Percentiles rank a stretch among this genome's conserved stretches.
Evolutionary conservation across 2,329 filamentous ascomycete genomes (phyloP).

Genomic region (Monilinia laxa): DNA sequence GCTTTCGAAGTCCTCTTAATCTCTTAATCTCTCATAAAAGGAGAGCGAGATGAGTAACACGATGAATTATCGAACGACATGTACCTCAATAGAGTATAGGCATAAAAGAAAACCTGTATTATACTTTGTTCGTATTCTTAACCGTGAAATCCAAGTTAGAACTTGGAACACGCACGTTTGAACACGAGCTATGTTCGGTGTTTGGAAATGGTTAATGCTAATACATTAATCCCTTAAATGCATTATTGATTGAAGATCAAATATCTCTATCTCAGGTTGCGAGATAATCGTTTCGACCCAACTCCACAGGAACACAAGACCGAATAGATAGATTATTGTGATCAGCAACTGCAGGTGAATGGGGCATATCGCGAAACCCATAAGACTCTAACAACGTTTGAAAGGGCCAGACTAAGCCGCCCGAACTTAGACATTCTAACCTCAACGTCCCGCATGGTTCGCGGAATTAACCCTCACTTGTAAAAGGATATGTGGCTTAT

Average conservation of each 20-base stretch:
- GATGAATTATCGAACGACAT: conserved; percentile 10
- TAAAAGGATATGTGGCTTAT: no score
- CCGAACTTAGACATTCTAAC: background rate
- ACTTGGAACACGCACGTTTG: no score
- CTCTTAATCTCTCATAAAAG: conserved; percentile 20
- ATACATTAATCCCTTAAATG: no score
- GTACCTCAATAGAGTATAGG: background rate
- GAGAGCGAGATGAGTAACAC: conserved; percentile 11
- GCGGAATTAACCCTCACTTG: background rate
- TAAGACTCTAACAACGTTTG: conserved; percentile 10
- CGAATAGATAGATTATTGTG: conserved; percentile 14
- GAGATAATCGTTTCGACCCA: conserved; percentile 15
- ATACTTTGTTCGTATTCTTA: conserved; percentile 4
- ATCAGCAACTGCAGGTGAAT: conserved; percentile 5
- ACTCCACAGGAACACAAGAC: conserved; percentile 6
- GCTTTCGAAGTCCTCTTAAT: conserved; percentile 20
- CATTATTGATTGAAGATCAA: conserved; percentile 18
- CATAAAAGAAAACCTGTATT: background rate
- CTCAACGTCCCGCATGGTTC: conserved; percentile 13
- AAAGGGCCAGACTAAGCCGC: conserved; percentile 1
- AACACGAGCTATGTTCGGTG: no score
- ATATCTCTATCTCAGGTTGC: conserved; percentile 16
- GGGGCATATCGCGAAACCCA: conserved; percentile 11
- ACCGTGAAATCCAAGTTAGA: background rate
- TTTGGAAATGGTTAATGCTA: no score